Conservation (phyloP, 257 asterid genomes). For the Craterostigma plantagineum region DNA sequence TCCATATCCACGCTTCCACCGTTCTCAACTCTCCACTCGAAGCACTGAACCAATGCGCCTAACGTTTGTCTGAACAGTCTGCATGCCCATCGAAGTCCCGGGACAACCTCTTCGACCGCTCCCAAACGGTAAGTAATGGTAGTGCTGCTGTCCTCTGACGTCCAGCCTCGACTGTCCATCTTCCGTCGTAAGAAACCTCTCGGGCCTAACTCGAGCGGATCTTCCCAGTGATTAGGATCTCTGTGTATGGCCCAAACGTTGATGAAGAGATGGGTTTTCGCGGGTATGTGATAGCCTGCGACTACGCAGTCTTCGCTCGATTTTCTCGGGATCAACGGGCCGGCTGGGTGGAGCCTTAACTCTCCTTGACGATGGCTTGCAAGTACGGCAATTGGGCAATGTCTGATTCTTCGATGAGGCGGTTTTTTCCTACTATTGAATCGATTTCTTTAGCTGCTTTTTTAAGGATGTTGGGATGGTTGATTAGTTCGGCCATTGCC, state of each 20-base stretch:
- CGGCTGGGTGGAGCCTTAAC: slow-evolving; percentile 65
- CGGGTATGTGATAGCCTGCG: slow-evolving; percentile 28
- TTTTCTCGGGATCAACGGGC: slow-evolving; percentile 36
- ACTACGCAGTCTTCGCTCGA: slow-evolving; percentile 36
- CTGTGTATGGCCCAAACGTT: slow-evolving; percentile 62
- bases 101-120: slow-evolving; percentile 68
- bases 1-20: slow-evolving; percentile 34
- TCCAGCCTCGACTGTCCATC: slow-evolving; percentile 27
- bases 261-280: slow-evolving; percentile 35
- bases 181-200: slow-evolving; percentile 28
- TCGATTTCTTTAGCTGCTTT: slow-evolving; percentile 45
- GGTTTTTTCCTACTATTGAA: slow-evolving; percentile 16
- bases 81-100: slow-evolving; percentile 50
- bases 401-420: slow-evolving; percentile 46
- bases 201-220: slow-evolving; percentile 43
- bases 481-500: slow-evolving; percentile 69
- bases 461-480: slow-evolving; percentile 33
- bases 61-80: slow-evolving; percentile 45
- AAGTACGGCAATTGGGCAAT: slow-evolving; percentile 41
- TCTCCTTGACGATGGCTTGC: slow-evolving; percentile 55
- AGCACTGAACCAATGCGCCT: slow-evolving; percentile 59
- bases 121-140: slow-evolving; percentile 52
- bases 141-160: slow-evolving; percentile 70
- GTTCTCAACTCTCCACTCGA: slow-evolving; percentile 34
- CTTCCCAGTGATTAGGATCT: slow-evolving; percentile 47